phyloP scores from a whole-genome alignment of 1,139 yeast species.

The Pichia sp. region DNA sequence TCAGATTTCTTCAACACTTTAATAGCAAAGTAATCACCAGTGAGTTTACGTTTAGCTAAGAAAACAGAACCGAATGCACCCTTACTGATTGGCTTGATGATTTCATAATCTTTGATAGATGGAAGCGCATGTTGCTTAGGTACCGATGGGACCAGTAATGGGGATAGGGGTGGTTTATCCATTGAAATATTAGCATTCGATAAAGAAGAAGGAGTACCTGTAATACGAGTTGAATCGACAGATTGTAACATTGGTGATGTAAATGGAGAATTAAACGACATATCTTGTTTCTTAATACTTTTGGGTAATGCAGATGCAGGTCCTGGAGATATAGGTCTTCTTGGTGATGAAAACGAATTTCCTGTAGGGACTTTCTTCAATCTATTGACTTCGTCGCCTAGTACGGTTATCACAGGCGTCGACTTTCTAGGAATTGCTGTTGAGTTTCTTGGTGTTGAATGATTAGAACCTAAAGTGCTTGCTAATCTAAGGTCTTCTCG shows the following conservation, averaged over 20 bases:
- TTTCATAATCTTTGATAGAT: constrained; percentile 77
- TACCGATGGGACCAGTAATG: constrained; percentile 61
- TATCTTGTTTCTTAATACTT: constrained; percentile 7
- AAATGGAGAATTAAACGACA: constrained; percentile 40
- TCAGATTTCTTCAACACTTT: constrained; percentile 74
- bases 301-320: constrained; percentile 58
- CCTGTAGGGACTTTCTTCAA: constrained; percentile 3
- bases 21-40: constrained; percentile 86
- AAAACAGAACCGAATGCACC: constrained; percentile 50
- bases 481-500: constrained; percentile 10
- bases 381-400: constrained; percentile 7
- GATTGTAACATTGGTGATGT: constrained; percentile 42
- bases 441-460: constrained; percentile 37
- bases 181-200: too few species aligned
- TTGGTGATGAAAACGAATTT: constrained; percentile 14
- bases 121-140: too few species aligned
- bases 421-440: constrained; percentile 19
- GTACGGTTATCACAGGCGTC: constrained; percentile 26
- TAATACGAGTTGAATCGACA: constrained; percentile 20
- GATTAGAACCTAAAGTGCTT: constrained; percentile 23
- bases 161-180: constrained; percentile 74
- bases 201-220: constrained; percentile 3
- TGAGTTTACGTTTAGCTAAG: constrained; percentile 76
- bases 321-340: constrained; percentile 53
- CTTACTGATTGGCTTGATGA: constrained; percentile 74